Percentiles rank a stretch among this genome's conserved stretches.
These are phyloP conservation scores for Cyclotella choctawhatcheeana DNA, from an alignment of 108 stramenopile species.

Conservation along the genomic window DNA sequence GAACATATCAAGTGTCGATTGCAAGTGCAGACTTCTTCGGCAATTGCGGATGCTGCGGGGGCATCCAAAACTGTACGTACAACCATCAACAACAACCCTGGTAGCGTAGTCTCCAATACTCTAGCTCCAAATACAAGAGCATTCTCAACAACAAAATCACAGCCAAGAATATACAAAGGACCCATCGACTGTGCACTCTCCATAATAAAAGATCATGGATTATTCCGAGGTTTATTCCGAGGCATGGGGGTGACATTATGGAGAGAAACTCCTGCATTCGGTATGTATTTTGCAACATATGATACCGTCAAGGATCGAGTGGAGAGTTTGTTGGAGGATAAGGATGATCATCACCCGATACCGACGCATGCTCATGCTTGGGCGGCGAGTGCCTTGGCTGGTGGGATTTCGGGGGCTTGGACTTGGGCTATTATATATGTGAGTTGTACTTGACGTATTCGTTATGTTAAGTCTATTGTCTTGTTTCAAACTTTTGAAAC, in stretches of 20 bases:
- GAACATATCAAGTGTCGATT: conserved; percentile 95
- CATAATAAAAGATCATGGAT: conserved; percentile 60
- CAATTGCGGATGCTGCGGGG: conserved; percentile 16
- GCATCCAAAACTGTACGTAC: neutral
- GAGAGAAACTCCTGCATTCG: conserved; percentile 93
- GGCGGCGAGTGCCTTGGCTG: conserved; percentile 82
- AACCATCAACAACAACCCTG: neutral
- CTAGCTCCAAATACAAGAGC: conserved; percentile 7
- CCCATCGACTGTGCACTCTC: conserved; percentile 57
- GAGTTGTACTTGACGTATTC: too few relatives aligned
- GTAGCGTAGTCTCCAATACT: neutral
- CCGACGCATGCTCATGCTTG: conserved; percentile 62
- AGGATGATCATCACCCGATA: conserved; percentile 34
- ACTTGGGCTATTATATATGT: conserved; percentile 91
- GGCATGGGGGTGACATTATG: conserved; percentile 73
- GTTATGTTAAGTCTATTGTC: too few relatives aligned
- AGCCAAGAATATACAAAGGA: conserved; percentile 48
- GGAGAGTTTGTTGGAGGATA: conserved; percentile 46
- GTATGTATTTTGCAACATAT: conserved; percentile 89
- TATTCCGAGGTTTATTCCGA: conserved; percentile 69
- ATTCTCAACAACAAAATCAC: conserved; percentile 7
- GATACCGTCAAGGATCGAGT: conserved; percentile 71
- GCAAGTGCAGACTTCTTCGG: conserved; percentile 69
- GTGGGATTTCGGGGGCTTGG: conserved; percentile 84
- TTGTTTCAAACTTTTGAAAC: too few relatives aligned